A percentile compares a stretch with the other conserved stretches of the same genome.
Conservation (phyloP, 2,329 filamentous ascomycete genomes). For the Pezicula neosporulosa region DNA sequence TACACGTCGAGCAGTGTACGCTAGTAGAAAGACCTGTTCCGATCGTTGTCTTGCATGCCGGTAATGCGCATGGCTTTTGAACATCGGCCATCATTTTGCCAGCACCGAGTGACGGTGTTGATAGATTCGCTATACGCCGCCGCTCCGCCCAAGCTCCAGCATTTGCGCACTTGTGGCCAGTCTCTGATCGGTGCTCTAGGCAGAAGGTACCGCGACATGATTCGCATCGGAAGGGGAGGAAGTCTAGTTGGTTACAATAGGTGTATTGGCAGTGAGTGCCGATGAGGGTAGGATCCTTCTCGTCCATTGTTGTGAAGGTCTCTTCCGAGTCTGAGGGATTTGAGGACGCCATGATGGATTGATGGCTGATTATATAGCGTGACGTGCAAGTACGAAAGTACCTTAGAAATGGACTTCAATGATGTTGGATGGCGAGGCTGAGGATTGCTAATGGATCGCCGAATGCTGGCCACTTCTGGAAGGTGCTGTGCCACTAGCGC, state of each 20-base stretch:
- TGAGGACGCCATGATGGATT: conserved; percentile 49
- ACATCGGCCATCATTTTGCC: conserved; percentile 50
- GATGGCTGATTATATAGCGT: conserved; percentile 5
- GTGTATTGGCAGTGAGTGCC: conserved; percentile 88
- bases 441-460: conserved; percentile 8
- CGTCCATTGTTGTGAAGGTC: conserved; percentile 70
- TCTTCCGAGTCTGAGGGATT: conserved; percentile 37
- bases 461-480: conserved; percentile 18
- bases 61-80: conserved; percentile 66
- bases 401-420: too few species aligned
- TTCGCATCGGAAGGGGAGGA: conserved; percentile 91
- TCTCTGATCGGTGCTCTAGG: conserved; percentile 88
- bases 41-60: conserved; percentile 66
- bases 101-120: conserved; percentile 50
- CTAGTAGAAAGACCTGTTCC: conserved; percentile 64
- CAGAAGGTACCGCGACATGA: conserved; percentile 85
- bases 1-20: conserved; percentile 69
- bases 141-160: conserved; percentile 61
- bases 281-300: conserved; percentile 77
- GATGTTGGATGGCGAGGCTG: conserved; percentile 16
- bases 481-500: neutral
- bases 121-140: conserved; percentile 49
- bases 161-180: conserved; percentile 66
- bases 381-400: too few species aligned
- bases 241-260: conserved; percentile 93